phyloP scores from a whole-genome alignment of 2,329 filamentous ascomycete genomes.

The Sarocladiaceae sp. region DNA sequence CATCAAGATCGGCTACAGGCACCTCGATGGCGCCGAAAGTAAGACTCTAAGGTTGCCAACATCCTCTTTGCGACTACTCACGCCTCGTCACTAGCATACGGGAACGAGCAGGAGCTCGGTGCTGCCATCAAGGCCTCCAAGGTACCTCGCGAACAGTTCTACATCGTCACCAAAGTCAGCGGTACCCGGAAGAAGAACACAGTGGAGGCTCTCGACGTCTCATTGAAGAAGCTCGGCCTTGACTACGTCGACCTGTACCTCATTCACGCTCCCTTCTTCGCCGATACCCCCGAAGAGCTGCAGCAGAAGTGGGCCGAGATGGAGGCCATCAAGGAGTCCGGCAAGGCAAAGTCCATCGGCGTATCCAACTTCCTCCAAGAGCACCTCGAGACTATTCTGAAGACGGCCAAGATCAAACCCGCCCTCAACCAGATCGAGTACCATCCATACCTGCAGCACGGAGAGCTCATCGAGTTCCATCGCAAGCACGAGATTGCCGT shows the following conservation, averaged over 20 bases:
- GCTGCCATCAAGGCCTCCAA: constrained; percentile 61
- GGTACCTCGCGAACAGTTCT: constrained; percentile 61
- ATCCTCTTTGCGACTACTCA: constrained; percentile 3
- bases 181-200: constrained; percentile 33
- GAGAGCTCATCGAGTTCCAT: constrained; percentile 50
- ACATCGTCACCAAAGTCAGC: constrained; percentile 56
- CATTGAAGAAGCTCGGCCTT: constrained; percentile 58
- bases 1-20: constrained; percentile 62
- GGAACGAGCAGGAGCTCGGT: constrained; percentile 65
- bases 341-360: constrained; percentile 63
- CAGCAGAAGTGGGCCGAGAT: constrained; percentile 54
- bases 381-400: constrained; percentile 49
- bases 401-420: constrained; percentile 55
- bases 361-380: constrained; percentile 65
- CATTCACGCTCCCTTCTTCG: constrained; percentile 52
- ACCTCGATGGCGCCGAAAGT: constrained; percentile 71
- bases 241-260: constrained; percentile 70
- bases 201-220: constrained; percentile 47
- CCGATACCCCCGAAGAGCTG: constrained; percentile 42
- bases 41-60: constrained; percentile 12
- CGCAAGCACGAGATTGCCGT: constrained; percentile 50
- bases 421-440: constrained; percentile 77
- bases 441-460: constrained; percentile 69
- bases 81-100: constrained; percentile 39
- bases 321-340: constrained; percentile 60